phyloP scores from a whole-genome alignment of 768 basidiomycete species.

The Megacollybia marginata region DNA sequence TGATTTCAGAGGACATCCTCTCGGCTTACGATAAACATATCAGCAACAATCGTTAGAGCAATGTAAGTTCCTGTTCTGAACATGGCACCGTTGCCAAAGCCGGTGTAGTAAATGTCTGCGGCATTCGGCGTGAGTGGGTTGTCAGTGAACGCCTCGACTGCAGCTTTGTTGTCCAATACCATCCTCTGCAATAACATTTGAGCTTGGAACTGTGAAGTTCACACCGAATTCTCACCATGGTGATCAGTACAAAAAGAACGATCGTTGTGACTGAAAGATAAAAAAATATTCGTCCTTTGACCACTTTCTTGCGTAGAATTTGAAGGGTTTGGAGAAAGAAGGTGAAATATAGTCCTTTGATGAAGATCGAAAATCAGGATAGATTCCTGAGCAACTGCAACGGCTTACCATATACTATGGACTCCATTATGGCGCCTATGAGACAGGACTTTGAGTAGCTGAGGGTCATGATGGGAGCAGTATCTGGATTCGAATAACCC shows the following conservation, averaged over 20 bases:
- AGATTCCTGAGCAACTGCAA: too few species aligned
- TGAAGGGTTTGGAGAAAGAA: too few species aligned
- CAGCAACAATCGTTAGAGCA: constrained; percentile 9
- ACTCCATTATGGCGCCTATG: too few species aligned
- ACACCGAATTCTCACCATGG: constrained; percentile 3
- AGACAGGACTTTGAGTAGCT: too few species aligned
- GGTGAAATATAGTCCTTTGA: too few species aligned
- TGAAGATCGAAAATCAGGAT: too few species aligned
- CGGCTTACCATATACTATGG: too few species aligned
- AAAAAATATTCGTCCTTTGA: too few species aligned
- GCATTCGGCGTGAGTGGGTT: constrained; percentile 5
- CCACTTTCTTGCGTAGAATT: too few species aligned
- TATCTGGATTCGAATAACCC: too few species aligned
- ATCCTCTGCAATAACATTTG: constrained; percentile 2
- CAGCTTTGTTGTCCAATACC: constrained; percentile 7
- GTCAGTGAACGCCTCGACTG: constrained; percentile 7
- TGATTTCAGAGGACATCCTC: neutral
- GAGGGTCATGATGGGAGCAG: too few species aligned
- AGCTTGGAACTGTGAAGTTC: neutral
- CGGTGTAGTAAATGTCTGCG: constrained; percentile 7
- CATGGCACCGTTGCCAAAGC: constrained; percentile 10
- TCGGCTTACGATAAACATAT: constrained; percentile 8
- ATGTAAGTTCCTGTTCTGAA: constrained; percentile 10
- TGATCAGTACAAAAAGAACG: constrained; percentile 8
- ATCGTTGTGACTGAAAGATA: neutral